Evolutionary conservation across 306 rosid species (phyloP).

Genomic region (Oemleria cerasiformis): DNA sequence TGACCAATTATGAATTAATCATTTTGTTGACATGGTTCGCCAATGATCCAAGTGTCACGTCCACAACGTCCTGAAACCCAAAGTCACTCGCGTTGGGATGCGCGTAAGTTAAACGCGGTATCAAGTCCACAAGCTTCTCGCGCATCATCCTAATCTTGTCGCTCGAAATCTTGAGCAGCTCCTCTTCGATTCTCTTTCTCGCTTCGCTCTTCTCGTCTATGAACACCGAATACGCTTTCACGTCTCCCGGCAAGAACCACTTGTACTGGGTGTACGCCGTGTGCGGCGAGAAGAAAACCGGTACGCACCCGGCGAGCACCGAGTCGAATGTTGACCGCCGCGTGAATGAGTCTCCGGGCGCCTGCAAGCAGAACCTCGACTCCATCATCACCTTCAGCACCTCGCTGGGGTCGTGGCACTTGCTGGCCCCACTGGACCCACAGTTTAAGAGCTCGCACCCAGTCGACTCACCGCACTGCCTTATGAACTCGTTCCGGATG

Average conservation of each 20-base stretch:
- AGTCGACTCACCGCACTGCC: constrained; percentile 12
- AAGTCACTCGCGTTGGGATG: constrained; percentile 11
- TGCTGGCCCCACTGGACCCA: not conserved
- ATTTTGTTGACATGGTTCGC: not conserved
- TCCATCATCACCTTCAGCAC: constrained; percentile 8
- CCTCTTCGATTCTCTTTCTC: constrained; percentile 17
- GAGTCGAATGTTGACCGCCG: constrained; percentile 15
- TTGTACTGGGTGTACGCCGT: constrained; percentile 19
- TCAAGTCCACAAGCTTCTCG: constrained; percentile 11
- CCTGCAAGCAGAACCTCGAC: constrained; percentile 3
- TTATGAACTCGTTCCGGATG: constrained; percentile 8
- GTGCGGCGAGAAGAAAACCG: constrained; percentile 19
- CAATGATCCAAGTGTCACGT: constrained; percentile 5
- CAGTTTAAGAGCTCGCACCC: constrained; percentile 6
- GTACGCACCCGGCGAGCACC: constrained; percentile 6
- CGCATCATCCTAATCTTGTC: not conserved
- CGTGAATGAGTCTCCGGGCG: constrained; percentile 1
- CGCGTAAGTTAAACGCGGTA: constrained; percentile 17
- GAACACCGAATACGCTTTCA: not conserved
- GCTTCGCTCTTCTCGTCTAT: constrained; percentile 12
- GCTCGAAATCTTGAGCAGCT: constrained; percentile 7
- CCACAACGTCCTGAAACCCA: constrained; percentile 15
- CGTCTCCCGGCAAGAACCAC: constrained; percentile 11
- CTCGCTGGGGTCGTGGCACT: constrained; percentile 14
- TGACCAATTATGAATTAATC: not conserved